A percentile compares a stretch with the other conserved stretches of the same genome.
These are phyloP conservation scores for Xanthoconium purpureum DNA, from an alignment of 768 basidiomycete species.

Conservation along the genomic window DNA sequence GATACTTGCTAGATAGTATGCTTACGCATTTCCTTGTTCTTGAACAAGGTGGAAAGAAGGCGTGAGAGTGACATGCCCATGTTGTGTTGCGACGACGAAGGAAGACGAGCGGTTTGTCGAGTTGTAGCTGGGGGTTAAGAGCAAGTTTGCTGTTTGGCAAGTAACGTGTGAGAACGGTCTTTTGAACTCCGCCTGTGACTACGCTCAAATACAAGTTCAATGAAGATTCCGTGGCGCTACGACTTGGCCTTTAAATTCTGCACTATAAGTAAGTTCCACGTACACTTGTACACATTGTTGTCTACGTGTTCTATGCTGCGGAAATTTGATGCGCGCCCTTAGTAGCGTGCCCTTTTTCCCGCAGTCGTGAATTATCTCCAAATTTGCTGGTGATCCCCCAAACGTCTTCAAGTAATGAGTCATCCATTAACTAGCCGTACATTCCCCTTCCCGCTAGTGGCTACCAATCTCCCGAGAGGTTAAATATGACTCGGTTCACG, in stretches of 20 bases:
- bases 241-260: neutral
- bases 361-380: neutral
- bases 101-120: conserved; percentile 27
- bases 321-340: neutral
- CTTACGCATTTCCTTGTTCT: conserved; percentile 99
- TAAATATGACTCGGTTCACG: too few species aligned
- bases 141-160: conserved; percentile 33
- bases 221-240: too few species aligned
- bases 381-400: neutral
- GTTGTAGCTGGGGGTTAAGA: conserved; percentile 27
- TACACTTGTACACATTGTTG: conserved; percentile 4
- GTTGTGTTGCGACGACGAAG: conserved; percentile 35
- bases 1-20: conserved; percentile 19
- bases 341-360: neutral
- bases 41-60: conserved; percentile 82
- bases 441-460: too few species aligned
- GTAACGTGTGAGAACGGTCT: conserved; percentile 31
- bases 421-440: too few species aligned
- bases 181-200: conserved; percentile 36
- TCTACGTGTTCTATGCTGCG: conserved; percentile 20
- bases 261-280: conserved; percentile 3
- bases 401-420: too few species aligned
- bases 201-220: neutral
- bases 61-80: conserved; percentile 81
- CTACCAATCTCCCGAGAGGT: too few species aligned